Base-by-base conservation (phyloP, 257 asterid species). In the Solanum paucissectum region DNA sequence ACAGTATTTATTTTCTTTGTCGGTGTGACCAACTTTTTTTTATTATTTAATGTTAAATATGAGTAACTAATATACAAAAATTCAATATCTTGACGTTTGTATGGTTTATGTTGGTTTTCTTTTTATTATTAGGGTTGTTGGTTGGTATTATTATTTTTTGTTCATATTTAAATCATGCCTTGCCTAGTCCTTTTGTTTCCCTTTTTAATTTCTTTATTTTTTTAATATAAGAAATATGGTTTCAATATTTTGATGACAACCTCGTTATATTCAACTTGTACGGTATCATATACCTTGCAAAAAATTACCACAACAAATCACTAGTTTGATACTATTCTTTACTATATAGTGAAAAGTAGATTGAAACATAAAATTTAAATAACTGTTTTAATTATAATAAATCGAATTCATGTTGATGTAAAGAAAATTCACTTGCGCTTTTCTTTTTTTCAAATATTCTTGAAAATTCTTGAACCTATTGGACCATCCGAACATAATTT, bases 11-110 rank as follows among this genome's bases (percentile, higher is more conserved):
- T 13, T 14, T 44, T 49, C 4, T 46, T 74, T 85, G 88, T 87
- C 90, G 90, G 87, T 90, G 90, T 10, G 55, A n/a, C 64, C 25
- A 12, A 55, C 23, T 55, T 9, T 55, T 79, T 44, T 7, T 32
- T 6, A 38, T 42, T 12, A 77, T 88, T 60, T 14, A 87, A 76
- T 86, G 81, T 5, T 16, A 33, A 40, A 62, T 62, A 9, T 14
- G 71, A 62, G 71, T n/a, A 16, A 42, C 27, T 44, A 46, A 46
- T 82, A 82, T 18, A 12, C 87, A 84, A 75, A 68, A 76, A 74
- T 69, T 77, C 82, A 75, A 25, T 62, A 74, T 62, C 58, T 72
- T 83, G 86, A 86, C 27, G 25, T 37, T 40, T 37, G 46, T 5
- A 40, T 27, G 36, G 55, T 32, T 36, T 52, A 85, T 52, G 83